Percentiles rank a stretch among this genome's conserved stretches.
Conservation (phyloP, 169 alveolate species). For the Theileria equi region DNA sequence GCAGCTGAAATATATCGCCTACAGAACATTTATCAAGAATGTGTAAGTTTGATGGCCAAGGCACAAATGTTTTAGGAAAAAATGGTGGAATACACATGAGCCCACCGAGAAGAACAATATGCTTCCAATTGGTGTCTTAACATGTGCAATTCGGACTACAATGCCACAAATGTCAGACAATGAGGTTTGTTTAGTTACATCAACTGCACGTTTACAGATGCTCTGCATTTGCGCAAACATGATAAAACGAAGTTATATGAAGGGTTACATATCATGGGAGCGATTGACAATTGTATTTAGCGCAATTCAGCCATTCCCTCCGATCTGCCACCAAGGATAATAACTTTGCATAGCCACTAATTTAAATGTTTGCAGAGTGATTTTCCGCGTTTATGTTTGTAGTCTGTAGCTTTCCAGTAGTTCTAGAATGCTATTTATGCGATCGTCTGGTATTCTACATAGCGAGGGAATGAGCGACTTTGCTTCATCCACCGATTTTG, state of each 20-base stretch:
- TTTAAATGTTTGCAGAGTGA: background rate
- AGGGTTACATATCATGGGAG: constrained; percentile 86
- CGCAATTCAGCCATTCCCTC: constrained; percentile 79
- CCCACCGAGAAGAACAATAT: constrained; percentile 64
- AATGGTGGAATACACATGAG: constrained; percentile 69
- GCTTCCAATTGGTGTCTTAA: constrained; percentile 68
- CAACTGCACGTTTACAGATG: constrained; percentile 57
- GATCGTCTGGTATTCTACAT: constrained; percentile 58
- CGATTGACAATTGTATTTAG: constrained; percentile 76
- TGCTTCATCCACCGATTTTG: constrained; percentile 85
- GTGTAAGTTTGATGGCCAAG: constrained; percentile 26
- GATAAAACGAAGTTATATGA: constrained; percentile 75
- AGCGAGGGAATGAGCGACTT: constrained; percentile 65
- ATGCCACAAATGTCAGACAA: constrained; percentile 53
- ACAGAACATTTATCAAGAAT: constrained; percentile 74
- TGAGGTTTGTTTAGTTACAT: constrained; percentile 31
- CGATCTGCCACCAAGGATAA: constrained; percentile 10
- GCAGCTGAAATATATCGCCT: constrained; percentile 74
- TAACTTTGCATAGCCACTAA: background rate
- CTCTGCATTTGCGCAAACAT: constrained; percentile 81
- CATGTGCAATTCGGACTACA: constrained; percentile 64
- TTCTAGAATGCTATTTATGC: constrained; percentile 52
- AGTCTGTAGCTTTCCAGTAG: constrained; percentile 61
- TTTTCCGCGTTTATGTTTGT: constrained; percentile 34
- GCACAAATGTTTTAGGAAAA: constrained; percentile 30